These are phyloP conservation scores for Eutrema salsugineum DNA, from an alignment of 441 rosid species.

Conservation along the genomic window DNA sequence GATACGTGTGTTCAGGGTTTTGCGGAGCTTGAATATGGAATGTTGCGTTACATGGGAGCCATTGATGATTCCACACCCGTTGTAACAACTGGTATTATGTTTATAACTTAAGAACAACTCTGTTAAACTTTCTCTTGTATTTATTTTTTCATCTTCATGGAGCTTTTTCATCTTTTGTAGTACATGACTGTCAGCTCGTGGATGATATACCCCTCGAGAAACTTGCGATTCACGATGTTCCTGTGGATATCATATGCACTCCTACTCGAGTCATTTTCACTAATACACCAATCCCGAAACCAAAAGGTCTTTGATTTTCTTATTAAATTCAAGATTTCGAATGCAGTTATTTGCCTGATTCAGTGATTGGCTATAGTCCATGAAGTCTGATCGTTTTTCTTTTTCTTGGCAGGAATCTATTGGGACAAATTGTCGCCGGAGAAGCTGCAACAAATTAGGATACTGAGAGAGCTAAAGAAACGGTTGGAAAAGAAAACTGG, in stretches of 20 bases:
- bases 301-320: slow-evolving; percentile 54
- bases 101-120: neutral
- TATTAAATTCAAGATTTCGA: neutral
- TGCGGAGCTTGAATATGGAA: slow-evolving; percentile 94
- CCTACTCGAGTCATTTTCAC: slow-evolving; percentile 39
- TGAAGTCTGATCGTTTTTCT: neutral
- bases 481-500: slow-evolving; percentile 66
- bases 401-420: slow-evolving; percentile 52
- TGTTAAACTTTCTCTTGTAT: neutral
- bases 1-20: slow-evolving; percentile 49
- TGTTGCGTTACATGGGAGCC: slow-evolving; percentile 89
- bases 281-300: slow-evolving; percentile 53
- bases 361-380: neutral
- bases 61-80: slow-evolving; percentile 84
- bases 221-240: slow-evolving; percentile 81
- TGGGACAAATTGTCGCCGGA: slow-evolving; percentile 88
- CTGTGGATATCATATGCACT: slow-evolving; percentile 85
- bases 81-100: slow-evolving; percentile 56
- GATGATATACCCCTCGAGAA: slow-evolving; percentile 82
- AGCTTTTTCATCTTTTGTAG: slow-evolving; percentile 34
- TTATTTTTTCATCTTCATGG: neutral
- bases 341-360: neutral
- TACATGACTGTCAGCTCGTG: slow-evolving; percentile 83
- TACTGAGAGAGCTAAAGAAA: slow-evolving; percentile 75
- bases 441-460: slow-evolving; percentile 71